A percentile compares a stretch with the other conserved stretches of the same genome.
Evolutionary conservation across 345 rosid species (phyloP).

Genomic region (Durio zibethinus): DNA sequence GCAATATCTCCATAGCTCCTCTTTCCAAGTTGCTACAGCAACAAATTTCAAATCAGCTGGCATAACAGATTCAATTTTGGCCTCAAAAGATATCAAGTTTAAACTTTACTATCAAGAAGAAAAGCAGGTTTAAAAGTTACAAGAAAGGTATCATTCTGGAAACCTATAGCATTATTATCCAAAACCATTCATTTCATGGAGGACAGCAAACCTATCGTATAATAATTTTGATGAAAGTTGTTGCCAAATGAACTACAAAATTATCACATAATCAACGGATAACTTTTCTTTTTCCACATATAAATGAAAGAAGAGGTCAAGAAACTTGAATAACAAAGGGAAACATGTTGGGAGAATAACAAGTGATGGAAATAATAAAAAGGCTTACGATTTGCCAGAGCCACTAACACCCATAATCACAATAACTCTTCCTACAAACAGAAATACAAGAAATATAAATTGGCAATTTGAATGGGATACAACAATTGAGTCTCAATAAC

Average conservation of each 20-base stretch:
- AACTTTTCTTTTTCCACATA: not conserved
- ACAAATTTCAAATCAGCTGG: not conserved
- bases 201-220: not conserved
- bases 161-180: not conserved
- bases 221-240: too few species aligned
- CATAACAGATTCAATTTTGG: not conserved
- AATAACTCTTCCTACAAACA: slow-evolving; percentile 26
- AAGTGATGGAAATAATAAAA: not conserved
- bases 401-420: slow-evolving; percentile 62
- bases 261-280: not conserved
- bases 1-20: not conserved
- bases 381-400: slow-evolving; percentile 54
- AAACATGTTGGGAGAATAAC: not conserved
- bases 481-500: too few species aligned
- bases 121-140: too few species aligned
- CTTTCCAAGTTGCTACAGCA: not conserved
- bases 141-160: too few species aligned
- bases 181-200: not conserved
- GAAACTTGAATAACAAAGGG: not conserved
- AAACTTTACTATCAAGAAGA: not conserved
- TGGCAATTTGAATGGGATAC: too few species aligned
- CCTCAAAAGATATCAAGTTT: not conserved
- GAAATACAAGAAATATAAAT: not conserved
- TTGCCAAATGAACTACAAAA: not conserved
- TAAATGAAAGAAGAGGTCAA: not conserved